A percentile compares a stretch with the other conserved stretches of the same genome.
Conservation (phyloP, 2,329 filamentous ascomycete species). For the Ophiostoma triangulosporum region DNA sequence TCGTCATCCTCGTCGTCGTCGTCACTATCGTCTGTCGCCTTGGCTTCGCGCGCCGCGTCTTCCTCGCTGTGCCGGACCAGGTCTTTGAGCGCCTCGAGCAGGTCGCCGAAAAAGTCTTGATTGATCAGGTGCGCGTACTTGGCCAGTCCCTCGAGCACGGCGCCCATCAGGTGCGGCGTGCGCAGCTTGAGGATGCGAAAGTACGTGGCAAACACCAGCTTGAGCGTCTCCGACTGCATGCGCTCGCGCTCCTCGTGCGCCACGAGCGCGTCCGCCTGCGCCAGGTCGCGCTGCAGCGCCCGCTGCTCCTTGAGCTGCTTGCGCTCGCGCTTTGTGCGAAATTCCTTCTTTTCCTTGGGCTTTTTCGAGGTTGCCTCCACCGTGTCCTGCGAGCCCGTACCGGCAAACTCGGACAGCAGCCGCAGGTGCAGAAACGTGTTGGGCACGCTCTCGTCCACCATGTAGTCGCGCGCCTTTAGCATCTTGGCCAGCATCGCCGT, state of each 20-base stretch:
- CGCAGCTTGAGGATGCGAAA: slow-evolving; percentile 86
- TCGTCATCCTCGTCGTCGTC: slow-evolving; percentile 29
- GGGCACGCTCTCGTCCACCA: slow-evolving; percentile 70
- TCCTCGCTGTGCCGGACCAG: slow-evolving; percentile 65
- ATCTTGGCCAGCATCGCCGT: slow-evolving; percentile 79
- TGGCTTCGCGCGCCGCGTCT: slow-evolving; percentile 35
- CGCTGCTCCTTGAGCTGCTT: slow-evolving; percentile 80
- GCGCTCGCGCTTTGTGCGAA: slow-evolving; percentile 75
- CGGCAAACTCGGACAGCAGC: slow-evolving; percentile 73
- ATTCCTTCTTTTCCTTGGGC: slow-evolving; percentile 63
- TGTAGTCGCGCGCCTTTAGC: slow-evolving; percentile 80
- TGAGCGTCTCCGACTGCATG: slow-evolving; percentile 90
- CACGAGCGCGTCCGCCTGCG: slow-evolving; percentile 78
- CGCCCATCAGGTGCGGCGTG: slow-evolving; percentile 80
- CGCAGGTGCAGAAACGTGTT: slow-evolving; percentile 87
- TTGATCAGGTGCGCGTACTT: slow-evolving; percentile 96
- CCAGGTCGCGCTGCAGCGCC: slow-evolving; percentile 82
- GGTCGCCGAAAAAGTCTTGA: slow-evolving; percentile 94
- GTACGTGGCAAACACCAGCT: slow-evolving; percentile 89
- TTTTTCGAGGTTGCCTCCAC: slow-evolving; percentile 51
- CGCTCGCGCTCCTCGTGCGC: slow-evolving; percentile 84
- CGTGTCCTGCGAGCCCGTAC: slow-evolving; percentile 66
- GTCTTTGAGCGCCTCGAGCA: slow-evolving; percentile 88
- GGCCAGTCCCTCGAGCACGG: slow-evolving; percentile 83
- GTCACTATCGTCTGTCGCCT: slow-evolving; percentile 35